Base-by-base conservation (phyloP, 2,329 filamentous ascomycete genomes). In the Harringtonia aguacate region DNA sequence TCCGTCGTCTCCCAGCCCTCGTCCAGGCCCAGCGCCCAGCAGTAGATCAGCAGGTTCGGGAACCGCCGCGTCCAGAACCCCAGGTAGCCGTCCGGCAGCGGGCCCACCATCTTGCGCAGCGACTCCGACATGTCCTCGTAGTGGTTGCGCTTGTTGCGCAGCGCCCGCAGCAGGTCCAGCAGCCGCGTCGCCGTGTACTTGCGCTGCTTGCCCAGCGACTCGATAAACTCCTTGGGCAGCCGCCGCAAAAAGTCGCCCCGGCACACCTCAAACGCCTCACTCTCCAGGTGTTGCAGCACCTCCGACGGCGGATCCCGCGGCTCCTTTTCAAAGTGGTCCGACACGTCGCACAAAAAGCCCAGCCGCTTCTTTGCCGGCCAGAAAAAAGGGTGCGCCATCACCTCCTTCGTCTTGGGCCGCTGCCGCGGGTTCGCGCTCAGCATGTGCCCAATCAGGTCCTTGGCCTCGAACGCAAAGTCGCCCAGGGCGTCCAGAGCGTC, bases 91-190 rank as follows among this genome's bases (percentile, higher is more conserved):
- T 87, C 81, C 0, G 87, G 84, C 47, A 90, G 58, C 9, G 79
- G 65, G 0, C 87, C 88, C 0, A 95, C 85, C 27, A 62, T 60
- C 48, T 67, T 68, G 55, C 75, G 90, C 50, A 95, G 74, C 39
- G 78, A 67, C 14, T 89, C 84, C 8, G 85, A 75, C 86, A 98
- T 90, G 60, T 98, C 92, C 57, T 95, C 89, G 60, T 95, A 98
- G 59, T 98, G 92, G 51, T 97, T 95, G 55, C 85, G 86, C 75
- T 98, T 98, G 65, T 98, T 98, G 21, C 92, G 74, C 45, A 98
- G 68, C 2, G 90, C 92, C 2, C 92, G 77, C 18, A 98, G 67
- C 20, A 98, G 70, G 62, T 98, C 92, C 44, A 98, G 66, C 58
- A 98, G 75, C 38, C 79, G 77, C 2, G 77, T 75, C 1, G 89